Conservation (phyloP, 495 filamentous ascomycete genomes). For the Poronia punctata region DNA sequence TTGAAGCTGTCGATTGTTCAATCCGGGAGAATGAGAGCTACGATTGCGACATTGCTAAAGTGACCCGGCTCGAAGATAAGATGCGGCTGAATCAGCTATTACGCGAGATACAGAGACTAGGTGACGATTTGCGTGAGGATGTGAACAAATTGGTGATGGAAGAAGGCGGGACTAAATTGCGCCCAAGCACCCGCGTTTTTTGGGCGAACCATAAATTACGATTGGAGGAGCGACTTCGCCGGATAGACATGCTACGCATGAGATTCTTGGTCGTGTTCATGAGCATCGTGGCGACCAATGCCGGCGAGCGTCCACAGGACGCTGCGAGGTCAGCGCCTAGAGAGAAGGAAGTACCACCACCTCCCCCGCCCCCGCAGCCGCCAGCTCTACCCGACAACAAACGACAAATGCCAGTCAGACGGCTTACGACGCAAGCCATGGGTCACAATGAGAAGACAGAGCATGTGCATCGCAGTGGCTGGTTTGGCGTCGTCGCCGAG, state of each 20-base stretch:
- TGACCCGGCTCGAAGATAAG: slow-evolving; percentile 45
- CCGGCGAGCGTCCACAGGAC: slow-evolving; percentile 21
- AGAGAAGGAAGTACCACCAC: slow-evolving; percentile 17
- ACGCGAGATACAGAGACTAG: slow-evolving; percentile 49
- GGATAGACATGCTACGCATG: slow-evolving; percentile 53
- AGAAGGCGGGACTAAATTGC: slow-evolving; percentile 35
- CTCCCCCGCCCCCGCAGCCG: slow-evolving; percentile 10
- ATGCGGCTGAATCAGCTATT: slow-evolving; percentile 42
- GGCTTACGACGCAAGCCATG: slow-evolving; percentile 38
- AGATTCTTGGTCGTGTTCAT: slow-evolving; percentile 51
- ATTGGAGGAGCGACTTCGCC: slow-evolving; percentile 46
- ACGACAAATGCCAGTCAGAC: slow-evolving; percentile 32
- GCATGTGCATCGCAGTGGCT: slow-evolving; percentile 34
- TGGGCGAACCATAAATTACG: slow-evolving; percentile 40
- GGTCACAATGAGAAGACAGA: slow-evolving; percentile 33
- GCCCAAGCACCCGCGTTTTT: slow-evolving; percentile 35
- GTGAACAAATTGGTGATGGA: slow-evolving; percentile 41
- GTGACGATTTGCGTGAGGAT: slow-evolving; percentile 45
- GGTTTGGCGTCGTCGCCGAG: slow-evolving; percentile 48
- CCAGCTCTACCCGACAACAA: slow-evolving; percentile 28
- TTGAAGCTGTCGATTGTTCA: slow-evolving; percentile 44
- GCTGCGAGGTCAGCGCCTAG: slow-evolving; percentile 24
- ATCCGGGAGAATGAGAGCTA: slow-evolving; percentile 47
- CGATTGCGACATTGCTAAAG: slow-evolving; percentile 44
- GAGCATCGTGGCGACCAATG: slow-evolving; percentile 42